phyloP scores from a whole-genome alignment of 345 rosid species.

The Clausena lansium region DNA sequence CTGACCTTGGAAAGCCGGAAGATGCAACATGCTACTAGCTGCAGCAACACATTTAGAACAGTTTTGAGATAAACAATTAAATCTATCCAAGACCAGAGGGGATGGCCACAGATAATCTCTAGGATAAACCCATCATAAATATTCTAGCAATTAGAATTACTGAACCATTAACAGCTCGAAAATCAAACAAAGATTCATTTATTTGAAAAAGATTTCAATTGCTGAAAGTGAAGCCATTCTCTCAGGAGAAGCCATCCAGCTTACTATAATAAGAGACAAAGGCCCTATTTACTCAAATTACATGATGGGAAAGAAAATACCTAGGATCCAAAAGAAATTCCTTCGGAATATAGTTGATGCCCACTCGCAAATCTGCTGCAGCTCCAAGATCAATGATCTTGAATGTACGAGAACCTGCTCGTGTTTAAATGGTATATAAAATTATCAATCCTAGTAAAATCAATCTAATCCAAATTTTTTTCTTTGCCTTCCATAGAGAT shows the following conservation, averaged over 20 bases:
- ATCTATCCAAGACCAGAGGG: background rate
- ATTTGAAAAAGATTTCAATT: background rate
- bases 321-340: conserved; percentile 97
- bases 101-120: background rate
- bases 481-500: background rate
- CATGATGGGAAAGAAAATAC: conserved; percentile 29
- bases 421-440: conserved; percentile 17
- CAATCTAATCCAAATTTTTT: background rate
- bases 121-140: background rate
- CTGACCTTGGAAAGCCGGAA: background rate
- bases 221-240: no score
- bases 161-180: background rate
- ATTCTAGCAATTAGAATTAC: background rate
- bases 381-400: conserved; percentile 99
- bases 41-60: background rate
- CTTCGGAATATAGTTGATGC: conserved; percentile 95
- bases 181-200: background rate
- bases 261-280: background rate
- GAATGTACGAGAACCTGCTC: conserved; percentile 79
- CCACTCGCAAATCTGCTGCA: conserved; percentile 93
- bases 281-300: background rate
- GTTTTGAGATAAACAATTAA: background rate
- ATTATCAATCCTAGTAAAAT: background rate
- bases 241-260: background rate
- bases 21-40: conserved; percentile 1